Percentiles rank a stretch among this genome's conserved stretches.
phyloP scores from a whole-genome alignment of 1,139 yeast genomes.

The Scheffersomyces illinoinensis region DNA sequence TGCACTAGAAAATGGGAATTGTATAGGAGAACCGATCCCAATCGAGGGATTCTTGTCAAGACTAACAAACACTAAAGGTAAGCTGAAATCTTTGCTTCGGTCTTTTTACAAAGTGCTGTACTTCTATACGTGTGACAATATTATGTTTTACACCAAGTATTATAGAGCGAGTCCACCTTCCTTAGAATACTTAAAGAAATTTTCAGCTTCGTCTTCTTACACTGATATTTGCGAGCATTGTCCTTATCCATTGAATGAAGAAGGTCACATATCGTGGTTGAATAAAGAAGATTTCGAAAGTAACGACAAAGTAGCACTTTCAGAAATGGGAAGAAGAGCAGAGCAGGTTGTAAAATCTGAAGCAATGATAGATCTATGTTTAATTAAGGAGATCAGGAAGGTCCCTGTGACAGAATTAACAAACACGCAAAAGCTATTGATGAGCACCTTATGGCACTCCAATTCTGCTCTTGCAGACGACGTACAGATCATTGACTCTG shows the following conservation, averaged over 20 bases:
- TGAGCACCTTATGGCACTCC: conserved; percentile 48
- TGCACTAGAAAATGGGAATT: conserved; percentile 10
- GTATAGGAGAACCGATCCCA: conserved; percentile 57
- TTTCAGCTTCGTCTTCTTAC: conserved; percentile 2
- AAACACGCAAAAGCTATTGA: conserved; percentile 36
- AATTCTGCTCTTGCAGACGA: conserved; percentile 22
- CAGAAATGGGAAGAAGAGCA: conserved; percentile 64
- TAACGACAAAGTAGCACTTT: conserved; percentile 58
- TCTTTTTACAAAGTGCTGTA: conserved; percentile 59
- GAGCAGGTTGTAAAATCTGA: conserved; percentile 58
- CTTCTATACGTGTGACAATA: conserved; percentile 60
- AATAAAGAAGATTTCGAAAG: conserved; percentile 41
- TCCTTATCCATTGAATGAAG: conserved; percentile 49
- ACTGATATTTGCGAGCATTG: conserved; percentile 39
- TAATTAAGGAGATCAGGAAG: conserved; percentile 40
- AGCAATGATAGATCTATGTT: conserved; percentile 60
- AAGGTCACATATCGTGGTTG: conserved; percentile 65
- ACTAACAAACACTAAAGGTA: conserved; percentile 55
- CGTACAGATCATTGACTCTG: conserved; percentile 37
- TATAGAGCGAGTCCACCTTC: conserved; percentile 64
- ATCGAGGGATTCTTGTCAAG: conserved; percentile 76
- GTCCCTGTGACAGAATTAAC: conserved; percentile 28
- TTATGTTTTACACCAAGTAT: conserved; percentile 60
- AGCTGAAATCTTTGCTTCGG: conserved; percentile 37
- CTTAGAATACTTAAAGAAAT: conserved; percentile 14